phyloP scores from a whole-genome alignment of 768 basidiomycete species.

The Sporobolomyces roseus region DNA sequence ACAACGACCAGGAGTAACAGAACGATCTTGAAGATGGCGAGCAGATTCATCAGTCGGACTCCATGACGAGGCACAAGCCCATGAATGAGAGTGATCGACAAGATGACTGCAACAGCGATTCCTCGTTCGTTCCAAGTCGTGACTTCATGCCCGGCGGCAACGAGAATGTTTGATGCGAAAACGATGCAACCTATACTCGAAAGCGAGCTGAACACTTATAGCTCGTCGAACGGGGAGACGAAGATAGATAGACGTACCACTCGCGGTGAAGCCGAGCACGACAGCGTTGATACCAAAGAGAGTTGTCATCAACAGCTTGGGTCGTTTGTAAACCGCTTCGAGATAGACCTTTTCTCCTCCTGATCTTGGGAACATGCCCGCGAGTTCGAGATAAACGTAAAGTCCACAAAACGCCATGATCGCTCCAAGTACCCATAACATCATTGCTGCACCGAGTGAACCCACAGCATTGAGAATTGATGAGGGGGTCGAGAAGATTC shows the following conservation, averaged over 20 bases:
- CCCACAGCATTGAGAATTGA: constrained; percentile 57
- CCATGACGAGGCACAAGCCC: constrained; percentile 57
- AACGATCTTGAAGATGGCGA: constrained; percentile 58
- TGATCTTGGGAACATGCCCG: constrained; percentile 62
- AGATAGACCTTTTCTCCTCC: constrained; percentile 65
- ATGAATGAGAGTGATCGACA: constrained; percentile 54
- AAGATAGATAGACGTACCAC: constrained; percentile 22
- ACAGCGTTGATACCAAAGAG: constrained; percentile 57
- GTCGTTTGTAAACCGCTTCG: constrained; percentile 57
- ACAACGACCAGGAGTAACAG: constrained; percentile 57
- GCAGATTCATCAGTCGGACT: constrained; percentile 57
- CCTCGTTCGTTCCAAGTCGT: constrained; percentile 58
- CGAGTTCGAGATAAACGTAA: constrained; percentile 50
- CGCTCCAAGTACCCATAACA: constrained; percentile 63
- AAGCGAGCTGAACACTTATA: too few relatives aligned
- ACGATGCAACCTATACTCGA: constrained; percentile 53
- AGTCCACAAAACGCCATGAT: constrained; percentile 55
- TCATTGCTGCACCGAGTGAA: constrained; percentile 60
- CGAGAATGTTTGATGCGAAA: constrained; percentile 54
- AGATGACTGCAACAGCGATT: constrained; percentile 59
- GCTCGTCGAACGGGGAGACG: too few relatives aligned
- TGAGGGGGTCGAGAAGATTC: constrained; percentile 64
- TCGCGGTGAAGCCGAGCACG: constrained; percentile 52
- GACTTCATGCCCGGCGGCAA: constrained; percentile 52
- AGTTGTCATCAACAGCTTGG: constrained; percentile 55